Evolutionary conservation across 2,329 filamentous ascomycete genomes (phyloP).

Genomic region (Plenodomus biglobosus): DNA sequence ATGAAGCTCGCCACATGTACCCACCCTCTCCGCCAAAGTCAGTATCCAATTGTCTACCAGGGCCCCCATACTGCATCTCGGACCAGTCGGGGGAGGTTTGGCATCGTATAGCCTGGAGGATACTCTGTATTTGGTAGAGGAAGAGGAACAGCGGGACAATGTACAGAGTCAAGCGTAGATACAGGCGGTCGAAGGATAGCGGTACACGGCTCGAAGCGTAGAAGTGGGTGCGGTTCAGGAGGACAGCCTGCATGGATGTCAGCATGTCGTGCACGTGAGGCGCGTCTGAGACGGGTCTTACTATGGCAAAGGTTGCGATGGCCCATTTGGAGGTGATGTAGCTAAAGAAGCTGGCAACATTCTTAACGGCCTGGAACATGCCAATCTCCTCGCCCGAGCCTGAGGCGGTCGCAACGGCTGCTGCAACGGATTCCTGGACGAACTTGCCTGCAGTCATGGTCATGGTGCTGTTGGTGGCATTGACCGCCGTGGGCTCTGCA

Average conservation of each 20-base stretch:
- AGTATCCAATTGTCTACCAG: conserved; percentile 46
- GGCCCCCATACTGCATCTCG: conserved; percentile 50
- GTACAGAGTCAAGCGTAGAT: conserved; percentile 44
- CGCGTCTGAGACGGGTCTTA: conserved; percentile 37
- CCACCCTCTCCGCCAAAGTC: conserved; percentile 62
- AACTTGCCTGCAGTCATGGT: conserved; percentile 43
- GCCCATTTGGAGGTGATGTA: conserved; percentile 75
- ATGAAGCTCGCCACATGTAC: conserved; percentile 72
- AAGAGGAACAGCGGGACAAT: conserved; percentile 37
- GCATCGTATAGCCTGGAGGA: conserved; percentile 86
- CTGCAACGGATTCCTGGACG: conserved; percentile 50
- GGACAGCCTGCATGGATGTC: conserved; percentile 61
- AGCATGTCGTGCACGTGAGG: background rate
- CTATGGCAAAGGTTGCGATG: conserved; percentile 78
- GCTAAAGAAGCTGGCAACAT: conserved; percentile 81
- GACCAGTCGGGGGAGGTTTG: conserved; percentile 66
- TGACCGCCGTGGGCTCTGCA: conserved; percentile 59
- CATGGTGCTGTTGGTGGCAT: conserved; percentile 44
- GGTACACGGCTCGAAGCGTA: conserved; percentile 86
- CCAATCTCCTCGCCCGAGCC: conserved; percentile 41
- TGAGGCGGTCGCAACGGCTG: conserved; percentile 41
- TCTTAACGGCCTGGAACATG: conserved; percentile 59
- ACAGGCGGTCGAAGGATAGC: conserved; percentile 71
- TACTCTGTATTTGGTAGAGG: conserved; percentile 62
- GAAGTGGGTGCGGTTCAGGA: conserved; percentile 89